Conservation (phyloP, 1,284 basidiomycete genomes). For the Cutaneotrichosporon curvatum region DNA sequence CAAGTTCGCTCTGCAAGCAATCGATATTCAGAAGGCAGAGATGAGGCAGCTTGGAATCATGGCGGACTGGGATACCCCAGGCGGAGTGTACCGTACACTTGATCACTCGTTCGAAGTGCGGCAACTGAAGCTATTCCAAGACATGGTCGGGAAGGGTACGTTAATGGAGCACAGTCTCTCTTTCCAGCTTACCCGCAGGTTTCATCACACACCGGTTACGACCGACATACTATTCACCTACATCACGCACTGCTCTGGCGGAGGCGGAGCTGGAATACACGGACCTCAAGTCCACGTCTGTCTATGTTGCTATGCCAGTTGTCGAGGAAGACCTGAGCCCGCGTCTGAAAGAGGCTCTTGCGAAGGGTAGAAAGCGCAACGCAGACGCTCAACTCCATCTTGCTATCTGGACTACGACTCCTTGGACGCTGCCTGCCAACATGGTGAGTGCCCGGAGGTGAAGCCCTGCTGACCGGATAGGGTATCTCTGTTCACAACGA, state of each 20-base stretch:
- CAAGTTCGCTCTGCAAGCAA: conserved; percentile 65
- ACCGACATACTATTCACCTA: conserved; percentile 93
- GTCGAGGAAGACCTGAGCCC: conserved; percentile 30
- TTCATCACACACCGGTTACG: conserved; percentile 74
- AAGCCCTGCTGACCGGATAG: conserved; percentile 47
- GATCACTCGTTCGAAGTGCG: conserved; percentile 82
- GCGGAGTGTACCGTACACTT: conserved; percentile 78
- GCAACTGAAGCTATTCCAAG: conserved; percentile 77
- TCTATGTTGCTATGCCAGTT: conserved; percentile 73
- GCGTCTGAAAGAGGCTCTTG: conserved; percentile 22
- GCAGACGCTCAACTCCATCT: conserved; percentile 49
- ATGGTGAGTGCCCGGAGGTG: conserved; percentile 56
- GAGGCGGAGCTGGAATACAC: conserved; percentile 91
- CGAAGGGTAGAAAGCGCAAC: conserved; percentile 5
- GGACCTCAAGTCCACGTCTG: conserved; percentile 81
- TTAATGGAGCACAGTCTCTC: not conserved
- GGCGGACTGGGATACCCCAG: conserved; percentile 73
- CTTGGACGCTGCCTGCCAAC: conserved; percentile 94
- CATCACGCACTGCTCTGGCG: conserved; percentile 85
- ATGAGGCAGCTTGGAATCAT: conserved; percentile 81
- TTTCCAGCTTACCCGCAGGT: conserved; percentile 8
- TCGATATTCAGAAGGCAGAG: conserved; percentile 69
- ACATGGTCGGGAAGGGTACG: conserved; percentile 77
- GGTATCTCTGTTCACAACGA: conserved; percentile 76
- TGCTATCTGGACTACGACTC: conserved; percentile 97